Percentiles rank a stretch among this genome's conserved stretches.
Evolutionary conservation across 1,284 basidiomycete genomes (phyloP).

Genomic region (Sporisorium sorghi): DNA sequence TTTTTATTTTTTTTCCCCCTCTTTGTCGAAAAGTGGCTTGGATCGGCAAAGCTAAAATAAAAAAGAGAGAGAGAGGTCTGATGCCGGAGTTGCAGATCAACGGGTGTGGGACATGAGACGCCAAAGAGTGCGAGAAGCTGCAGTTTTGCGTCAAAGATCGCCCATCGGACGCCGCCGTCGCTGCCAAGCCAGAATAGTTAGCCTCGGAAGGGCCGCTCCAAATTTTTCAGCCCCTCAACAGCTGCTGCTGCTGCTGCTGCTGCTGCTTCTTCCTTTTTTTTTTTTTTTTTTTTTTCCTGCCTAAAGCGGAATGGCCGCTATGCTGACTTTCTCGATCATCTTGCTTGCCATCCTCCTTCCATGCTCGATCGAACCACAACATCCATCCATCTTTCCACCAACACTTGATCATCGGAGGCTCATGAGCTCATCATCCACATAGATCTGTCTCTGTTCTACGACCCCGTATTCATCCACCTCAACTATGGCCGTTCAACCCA

Average conservation of each 20-base stretch:
- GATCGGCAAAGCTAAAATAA: neutral
- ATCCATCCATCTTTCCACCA: neutral
- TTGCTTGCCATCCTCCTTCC: neutral
- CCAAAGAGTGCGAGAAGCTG: neutral
- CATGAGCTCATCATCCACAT: neutral
- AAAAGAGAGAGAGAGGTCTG: neutral
- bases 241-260: neutral
- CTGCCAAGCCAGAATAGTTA: neutral
- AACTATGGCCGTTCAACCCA: constrained; percentile 30
- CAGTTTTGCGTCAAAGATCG: neutral
- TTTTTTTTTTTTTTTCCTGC: neutral
- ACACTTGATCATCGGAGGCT: neutral
- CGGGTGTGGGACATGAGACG: neutral
- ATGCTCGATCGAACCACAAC: too few species aligned
- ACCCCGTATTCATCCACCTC: neutral
- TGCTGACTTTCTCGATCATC: neutral
- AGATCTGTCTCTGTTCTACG: neutral
- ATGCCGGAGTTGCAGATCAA: neutral
- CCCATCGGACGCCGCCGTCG: neutral
- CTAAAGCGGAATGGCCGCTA: neutral
- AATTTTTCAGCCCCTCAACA: too few species aligned
- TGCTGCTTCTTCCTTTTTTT: neutral
- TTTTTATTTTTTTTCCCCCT: neutral
- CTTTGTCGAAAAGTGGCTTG: too few species aligned
- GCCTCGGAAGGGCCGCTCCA: neutral